Conservation (phyloP, 1,284 basidiomycete species). For the Dichomitus squalens region DNA sequence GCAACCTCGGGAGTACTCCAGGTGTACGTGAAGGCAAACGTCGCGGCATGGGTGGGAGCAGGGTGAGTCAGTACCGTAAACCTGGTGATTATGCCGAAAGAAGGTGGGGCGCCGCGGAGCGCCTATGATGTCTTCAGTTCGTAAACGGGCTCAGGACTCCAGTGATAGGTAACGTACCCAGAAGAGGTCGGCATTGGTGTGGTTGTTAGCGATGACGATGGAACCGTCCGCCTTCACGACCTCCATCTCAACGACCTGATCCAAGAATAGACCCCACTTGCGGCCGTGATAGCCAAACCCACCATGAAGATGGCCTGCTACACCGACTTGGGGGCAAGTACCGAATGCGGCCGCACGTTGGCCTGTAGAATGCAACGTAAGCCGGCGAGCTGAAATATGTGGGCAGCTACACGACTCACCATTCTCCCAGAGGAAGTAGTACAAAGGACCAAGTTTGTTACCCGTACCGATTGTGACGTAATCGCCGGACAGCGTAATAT, state of each 20-base stretch:
- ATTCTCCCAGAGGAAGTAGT: constrained; percentile 1
- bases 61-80: not conserved
- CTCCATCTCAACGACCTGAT: constrained; percentile 2
- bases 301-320: not conserved
- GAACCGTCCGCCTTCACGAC: constrained; percentile 53
- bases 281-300: not conserved
- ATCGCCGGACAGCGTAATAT: not conserved
- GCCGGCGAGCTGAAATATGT: not conserved
- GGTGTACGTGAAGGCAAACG: not conserved
- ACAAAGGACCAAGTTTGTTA: not conserved
- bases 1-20: not conserved
- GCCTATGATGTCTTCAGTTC: not conserved
- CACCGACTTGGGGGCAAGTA: not conserved
- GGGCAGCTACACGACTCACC: not conserved
- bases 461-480: not conserved
- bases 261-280: not conserved
- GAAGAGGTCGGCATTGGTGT: constrained; percentile 39
- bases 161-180: constrained; percentile 28
- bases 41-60: not conserved
- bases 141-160: not conserved
- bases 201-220: constrained; percentile 43
- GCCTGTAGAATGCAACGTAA: not conserved
- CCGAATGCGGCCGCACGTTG: not conserved
- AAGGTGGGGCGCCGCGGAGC: not conserved
- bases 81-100: not conserved